Conservation (phyloP, 192 early-diverging fungal species). For the Backusella parvicylindrica region DNA sequence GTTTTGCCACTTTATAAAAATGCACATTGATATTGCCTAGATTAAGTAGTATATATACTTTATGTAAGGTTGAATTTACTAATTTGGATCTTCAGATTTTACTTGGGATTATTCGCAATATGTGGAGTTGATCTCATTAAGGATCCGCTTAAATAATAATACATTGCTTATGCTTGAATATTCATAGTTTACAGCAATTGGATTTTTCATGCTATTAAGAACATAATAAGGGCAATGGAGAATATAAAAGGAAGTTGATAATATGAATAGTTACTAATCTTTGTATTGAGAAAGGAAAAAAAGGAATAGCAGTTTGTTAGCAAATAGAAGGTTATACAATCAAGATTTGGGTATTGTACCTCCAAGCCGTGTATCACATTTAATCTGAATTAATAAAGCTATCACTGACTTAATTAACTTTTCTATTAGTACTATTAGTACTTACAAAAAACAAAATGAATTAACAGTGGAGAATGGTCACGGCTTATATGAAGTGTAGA, state of each 20-base stretch:
- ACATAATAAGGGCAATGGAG: not conserved
- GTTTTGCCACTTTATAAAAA: not conserved
- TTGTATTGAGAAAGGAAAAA: not conserved
- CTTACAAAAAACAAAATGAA: not conserved
- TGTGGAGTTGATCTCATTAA: not conserved
- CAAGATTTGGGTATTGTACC: not conserved
- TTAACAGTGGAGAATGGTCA: not conserved
- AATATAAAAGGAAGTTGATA: not conserved
- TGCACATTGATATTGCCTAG: not conserved
- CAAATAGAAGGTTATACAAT: not conserved
- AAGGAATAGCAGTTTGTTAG: not conserved
- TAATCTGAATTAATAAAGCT: not conserved
- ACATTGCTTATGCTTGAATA: not conserved
- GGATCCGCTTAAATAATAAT: not conserved
- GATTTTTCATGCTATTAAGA: not conserved
- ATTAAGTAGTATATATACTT: not conserved
- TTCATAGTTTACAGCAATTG: not conserved
- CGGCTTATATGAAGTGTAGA: not conserved
- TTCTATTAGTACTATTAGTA: not conserved
- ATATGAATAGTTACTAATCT: not conserved
- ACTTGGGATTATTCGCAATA: not conserved
- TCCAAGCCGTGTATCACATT: not conserved
- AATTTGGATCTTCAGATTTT: not conserved
- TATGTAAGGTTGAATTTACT: not conserved
- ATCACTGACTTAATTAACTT: not conserved